Evolutionary conservation across 345 rosid species (phyloP), one percentile per base, ranked within the genome.

Genomic region (Raphanus sativus): DNA sequence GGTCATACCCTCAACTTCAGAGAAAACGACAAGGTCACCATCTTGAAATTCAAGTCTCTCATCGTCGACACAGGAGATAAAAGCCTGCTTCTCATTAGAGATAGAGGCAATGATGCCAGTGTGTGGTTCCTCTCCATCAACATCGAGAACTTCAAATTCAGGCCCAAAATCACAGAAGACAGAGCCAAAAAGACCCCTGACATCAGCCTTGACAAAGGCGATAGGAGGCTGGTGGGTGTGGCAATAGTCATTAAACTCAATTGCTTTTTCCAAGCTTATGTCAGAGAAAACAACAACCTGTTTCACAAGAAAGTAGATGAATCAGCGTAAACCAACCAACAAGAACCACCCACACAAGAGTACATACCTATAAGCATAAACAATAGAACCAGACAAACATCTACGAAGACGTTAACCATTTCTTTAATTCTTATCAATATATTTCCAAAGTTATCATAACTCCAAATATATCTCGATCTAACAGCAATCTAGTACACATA

Each of bases 161-260:
- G 98, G 94, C 63, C 99, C 99, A 83, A 95, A 95, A 78, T 95
- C 99, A 78, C 99, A 95, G 84, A 95, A 95, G 40, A 95, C 82
- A 8, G 94, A 86, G 65, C 98, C 99, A 87, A 95, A 95, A 65
- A 95, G 94, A 70, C 99, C 99, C 84, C 97, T 89, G 54, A 92
- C 94, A 86, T 92, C 99, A 75, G 98, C 84, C 85, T 87, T 92
- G 82, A 95, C 85, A 81, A 95, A 95, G 76, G 97, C 77, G 30
- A 95, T 92, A 8, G 99, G 92, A 59, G 99, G 99, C 62, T 88
- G 87, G 71, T 89, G 97, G 77, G 62, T 82, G 83, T 87, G 98
- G 79, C 99, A 95, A 76, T 86, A 91, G 76, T 92, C 97, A 76
- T 95, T 74, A 38, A 89, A 88, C 71, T 95, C 94, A 16, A 88